These are phyloP conservation scores for Ceratobasidium sp. DNA, from an alignment of 1,284 basidiomycete species.

Conservation along the genomic window DNA sequence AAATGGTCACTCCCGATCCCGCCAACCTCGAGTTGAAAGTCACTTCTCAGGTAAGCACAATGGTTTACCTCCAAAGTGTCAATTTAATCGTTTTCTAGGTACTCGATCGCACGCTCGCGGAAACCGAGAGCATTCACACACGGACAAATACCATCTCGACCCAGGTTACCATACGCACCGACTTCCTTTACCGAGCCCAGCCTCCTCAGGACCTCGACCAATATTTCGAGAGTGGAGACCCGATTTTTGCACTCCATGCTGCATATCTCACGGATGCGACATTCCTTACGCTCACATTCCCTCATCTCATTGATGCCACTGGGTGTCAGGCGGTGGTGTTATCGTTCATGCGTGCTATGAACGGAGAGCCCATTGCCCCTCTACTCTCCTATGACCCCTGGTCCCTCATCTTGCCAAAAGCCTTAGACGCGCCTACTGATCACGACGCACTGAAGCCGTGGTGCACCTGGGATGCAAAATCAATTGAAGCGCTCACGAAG, in stretches of 20 bases:
- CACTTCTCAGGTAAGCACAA: slow-evolving; percentile 1
- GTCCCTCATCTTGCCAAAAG: neutral
- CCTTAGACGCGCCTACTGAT: neutral
- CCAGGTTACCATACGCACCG: slow-evolving; percentile 16
- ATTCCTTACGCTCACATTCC: slow-evolving; percentile 26
- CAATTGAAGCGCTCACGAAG: neutral
- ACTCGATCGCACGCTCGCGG: neutral
- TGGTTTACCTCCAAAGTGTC: neutral
- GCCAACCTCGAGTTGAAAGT: slow-evolving; percentile 1
- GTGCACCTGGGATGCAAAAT: slow-evolving; percentile 7
- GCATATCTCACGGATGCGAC: slow-evolving; percentile 32
- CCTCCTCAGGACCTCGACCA: neutral
- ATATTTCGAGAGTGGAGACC: slow-evolving; percentile 11
- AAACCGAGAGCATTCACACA: slow-evolving; percentile 1
- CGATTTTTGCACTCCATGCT: slow-evolving; percentile 15
- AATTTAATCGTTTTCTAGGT: neutral
- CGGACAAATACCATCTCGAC: slow-evolving; percentile 26
- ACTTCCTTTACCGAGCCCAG: slow-evolving; percentile 13
- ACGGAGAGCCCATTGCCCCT: slow-evolving; percentile 20
- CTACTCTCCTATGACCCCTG: slow-evolving; percentile 27
- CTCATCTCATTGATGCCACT: slow-evolving; percentile 26
- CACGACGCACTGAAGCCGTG: slow-evolving; percentile 14
- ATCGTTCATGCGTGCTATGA: slow-evolving; percentile 16
- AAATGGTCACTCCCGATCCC: slow-evolving; percentile 22
- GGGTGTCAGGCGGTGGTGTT: slow-evolving; percentile 2